Base-by-base conservation (phyloP, 2,329 filamentous ascomycete species). In the Botrytis aclada region DNA sequence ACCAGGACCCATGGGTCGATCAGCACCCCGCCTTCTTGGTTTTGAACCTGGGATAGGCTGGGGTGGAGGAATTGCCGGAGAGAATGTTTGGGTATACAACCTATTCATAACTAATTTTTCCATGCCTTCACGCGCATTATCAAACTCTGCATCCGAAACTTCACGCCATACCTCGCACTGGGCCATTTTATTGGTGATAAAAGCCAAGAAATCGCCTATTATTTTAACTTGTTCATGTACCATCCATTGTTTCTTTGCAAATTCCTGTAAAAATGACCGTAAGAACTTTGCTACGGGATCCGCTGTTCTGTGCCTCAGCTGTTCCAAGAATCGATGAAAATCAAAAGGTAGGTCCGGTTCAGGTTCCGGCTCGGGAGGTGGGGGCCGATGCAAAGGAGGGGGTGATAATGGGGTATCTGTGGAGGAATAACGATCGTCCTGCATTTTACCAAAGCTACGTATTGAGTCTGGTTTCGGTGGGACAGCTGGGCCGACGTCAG, bases 151-250 rank as follows among this genome's bases (percentile, higher is more conserved):
- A 81, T 99, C 96, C 0, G 95, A 97, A 0, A 98, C 93, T 47
- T 96, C 93, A 73, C 93, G 90, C 96, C 96, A 99, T 4, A 99
- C 94, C 75, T 99, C 96, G 80, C 96, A 99, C 76, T 94, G 88
- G 22, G 92, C 94, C 97, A 99, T 99, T 84, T 98, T 98, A 83
- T 97, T 97, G 71, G 93, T 93, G 76, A 99, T 99, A 80, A 99
- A 99, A 62, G 94, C 90, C 65, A 99, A 85, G 78, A 99, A 99
- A 81, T 99, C 97, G 77, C 93, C 90, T 74, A 99, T 97, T 75
- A 99, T 98, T 84, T 99, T 99, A 81, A 98, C 96, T 82, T 99
- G 96, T 83, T 99, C 96, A 81, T 99, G 96, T 10, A 98, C 96
- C 93, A 97, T 97, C 96, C 96, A 99, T 82, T 98, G 96, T 77